Base-by-base conservation (phyloP, 2,329 filamentous ascomycete genomes). In the Colletotrichum orchidophilum region DNA sequence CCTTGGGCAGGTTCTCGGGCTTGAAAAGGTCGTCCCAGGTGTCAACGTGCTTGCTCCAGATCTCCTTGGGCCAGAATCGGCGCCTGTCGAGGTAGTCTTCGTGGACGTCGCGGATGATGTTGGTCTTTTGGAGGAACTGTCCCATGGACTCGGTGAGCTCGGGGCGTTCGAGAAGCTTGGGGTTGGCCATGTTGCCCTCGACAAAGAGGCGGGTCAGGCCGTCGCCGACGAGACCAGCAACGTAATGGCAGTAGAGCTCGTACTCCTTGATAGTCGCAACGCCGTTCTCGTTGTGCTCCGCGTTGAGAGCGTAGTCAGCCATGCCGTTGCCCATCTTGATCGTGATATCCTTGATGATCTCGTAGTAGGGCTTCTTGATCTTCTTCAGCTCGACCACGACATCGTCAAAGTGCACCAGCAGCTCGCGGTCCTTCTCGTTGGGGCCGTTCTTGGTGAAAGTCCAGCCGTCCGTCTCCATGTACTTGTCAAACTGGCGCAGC, bases 311-410 rank as follows among this genome's bases (percentile, higher is more conserved):
- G 80, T 97, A 99, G 83, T 99, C 96, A 31, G 96, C 96, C 96
- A 99, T 99, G 75, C 96, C 96, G 78, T 98, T 95, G 74, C 95
- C 96, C 96, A 99, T 99, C 84, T 94, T 93, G 78, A 91, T 86
- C 35, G 95, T 94, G 79, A 98, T 97, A 77, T 98, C 96, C 82
- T 92, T 92, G 83, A 99, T 96, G 79, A 98, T 95, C 7, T 87
- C 89, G 81, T 88, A 90, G 84, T 99, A 98, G 66, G 89, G 90
- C 59, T 91, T 89, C 86, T 98, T 97, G 82, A 97, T 86, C 83
- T 93, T 93, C 85, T 93, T 94, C 82, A 96, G 94, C 86, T 99
- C 96, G 69, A 88, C 85, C 74, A 97, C 88, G 73, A 99, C 91
- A 67, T 92, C 89, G 80, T 97, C 91, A 80, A 99, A 99, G 83